These are phyloP conservation scores for Elsinoe fawcettii DNA, from an alignment of 2,329 filamentous ascomycete species.

Conservation along the genomic window DNA sequence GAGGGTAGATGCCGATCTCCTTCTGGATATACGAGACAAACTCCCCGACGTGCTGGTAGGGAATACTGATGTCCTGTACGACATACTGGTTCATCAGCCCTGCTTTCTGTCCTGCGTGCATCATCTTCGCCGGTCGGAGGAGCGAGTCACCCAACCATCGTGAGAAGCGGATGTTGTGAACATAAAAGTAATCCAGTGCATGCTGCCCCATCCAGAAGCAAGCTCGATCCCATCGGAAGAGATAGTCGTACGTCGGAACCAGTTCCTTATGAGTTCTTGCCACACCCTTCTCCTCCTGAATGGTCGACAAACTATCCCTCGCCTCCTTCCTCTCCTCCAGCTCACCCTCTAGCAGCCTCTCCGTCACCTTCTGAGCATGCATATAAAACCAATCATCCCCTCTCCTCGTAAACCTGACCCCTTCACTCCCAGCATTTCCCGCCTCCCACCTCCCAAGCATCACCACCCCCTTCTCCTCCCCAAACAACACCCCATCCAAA, in stretches of 20 bases:
- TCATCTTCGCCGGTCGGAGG: constrained; percentile 56
- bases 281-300: not conserved
- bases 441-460: constrained; percentile 54
- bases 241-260: constrained; percentile 45
- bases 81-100: constrained; percentile 50
- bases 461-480: constrained; percentile 47
- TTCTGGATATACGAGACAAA: constrained; percentile 48
- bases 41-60: constrained; percentile 42
- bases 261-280: constrained; percentile 27
- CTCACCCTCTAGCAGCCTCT: not conserved
- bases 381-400: constrained; percentile 68
- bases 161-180: constrained; percentile 53
- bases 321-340: not conserved
- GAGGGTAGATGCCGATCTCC: constrained; percentile 45
- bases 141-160: constrained; percentile 52
- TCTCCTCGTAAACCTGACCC: constrained; percentile 47
- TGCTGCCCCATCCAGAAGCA: constrained; percentile 58
- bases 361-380: constrained; percentile 45
- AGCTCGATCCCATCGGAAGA: constrained; percentile 57
- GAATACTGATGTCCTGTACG: constrained; percentile 56
- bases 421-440: constrained; percentile 21
- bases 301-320: not conserved
- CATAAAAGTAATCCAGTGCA: constrained; percentile 54
- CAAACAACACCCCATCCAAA: constrained; percentile 62
- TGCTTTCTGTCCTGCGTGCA: constrained; percentile 54